Evolutionary conservation across 2,329 filamentous ascomycete species (phyloP), one percentile per base, ranked within the genome.

Genomic region (Clarireedia homoeocarpa): DNA sequence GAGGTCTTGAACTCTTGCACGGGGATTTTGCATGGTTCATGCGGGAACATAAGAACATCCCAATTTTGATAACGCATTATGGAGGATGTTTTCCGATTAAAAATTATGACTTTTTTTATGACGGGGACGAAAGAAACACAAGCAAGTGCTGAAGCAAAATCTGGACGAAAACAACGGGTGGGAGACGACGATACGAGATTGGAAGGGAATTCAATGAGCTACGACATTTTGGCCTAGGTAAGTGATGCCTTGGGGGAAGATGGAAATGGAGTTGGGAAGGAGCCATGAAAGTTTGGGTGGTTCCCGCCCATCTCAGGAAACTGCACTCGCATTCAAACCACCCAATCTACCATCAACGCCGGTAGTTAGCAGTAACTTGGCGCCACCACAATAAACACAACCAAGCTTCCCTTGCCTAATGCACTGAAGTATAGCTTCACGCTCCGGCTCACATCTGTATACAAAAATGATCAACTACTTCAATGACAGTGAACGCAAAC

Each of bases 51-150:
- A 45, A 95, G 81, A 55, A 94, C 80, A 66, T 95, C 90, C 90
- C 89, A 95, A 66, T 89, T 84, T 64, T 89, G 81, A 76, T 87
- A 95, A 58, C 89, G 84, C 90, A 95, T 95, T 46, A 56, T 64
- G 47, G 53, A 30, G 12, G 34, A 26, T 48, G 15, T 38, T 39
- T 48, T 38, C 20, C 26, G 39, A 57, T 53, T 45, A 48, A 46
- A 48, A 45, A 48, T 34, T 30, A 40, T 51, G 26, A 44, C 24
- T 49, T 55, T 17, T 49, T 55, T 17, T 34, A 44, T 40, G 24
- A 14, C 50, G 24, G 23, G 53, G 39, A 26, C 30, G 30, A 47
- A 55, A 46, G 30, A 42, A 57, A 27, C 48, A 53, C 46, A 30
- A 40, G 55, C 48, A 50, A 49, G 23, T 45, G 34, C 30, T 53